Conservation (phyloP, 176 grass and related monocot species). For the Puccinellia tenuiflora region DNA sequence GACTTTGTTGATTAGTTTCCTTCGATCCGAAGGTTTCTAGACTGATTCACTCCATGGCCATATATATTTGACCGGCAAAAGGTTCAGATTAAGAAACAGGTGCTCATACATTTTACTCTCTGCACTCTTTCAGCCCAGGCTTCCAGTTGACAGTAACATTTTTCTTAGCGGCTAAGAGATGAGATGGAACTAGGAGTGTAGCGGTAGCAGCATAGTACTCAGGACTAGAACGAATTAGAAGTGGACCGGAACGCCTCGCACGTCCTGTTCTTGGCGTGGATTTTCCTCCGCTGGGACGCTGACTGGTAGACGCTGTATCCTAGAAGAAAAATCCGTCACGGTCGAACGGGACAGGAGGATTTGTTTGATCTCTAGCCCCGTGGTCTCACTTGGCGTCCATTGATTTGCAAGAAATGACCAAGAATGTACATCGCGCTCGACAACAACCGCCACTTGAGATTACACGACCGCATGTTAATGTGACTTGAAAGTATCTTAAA, state of each 20-base stretch:
- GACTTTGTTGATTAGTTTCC: no score
- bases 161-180: constrained; percentile 12
- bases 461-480: not conserved
- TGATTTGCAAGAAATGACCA: not conserved
- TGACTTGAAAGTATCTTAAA: not conserved
- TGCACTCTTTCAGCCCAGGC: not conserved
- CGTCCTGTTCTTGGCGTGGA: not conserved
- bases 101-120: no score
- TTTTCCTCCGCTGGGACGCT: not conserved
- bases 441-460: not conserved
- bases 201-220: not conserved
- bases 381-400: not conserved
- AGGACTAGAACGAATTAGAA: not conserved
- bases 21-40: no score
- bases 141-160: not conserved
- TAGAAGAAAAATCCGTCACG: not conserved
- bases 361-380: not conserved
- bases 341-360: not conserved
- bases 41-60: no score
- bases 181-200: not conserved
- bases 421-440: not conserved
- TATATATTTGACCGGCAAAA: no score
- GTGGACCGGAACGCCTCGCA: not conserved
- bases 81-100: no score
- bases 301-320: not conserved